These are phyloP conservation scores for Orbilia brochopaga DNA, from an alignment of 2,329 filamentous ascomycete genomes.

Conservation along the genomic window DNA sequence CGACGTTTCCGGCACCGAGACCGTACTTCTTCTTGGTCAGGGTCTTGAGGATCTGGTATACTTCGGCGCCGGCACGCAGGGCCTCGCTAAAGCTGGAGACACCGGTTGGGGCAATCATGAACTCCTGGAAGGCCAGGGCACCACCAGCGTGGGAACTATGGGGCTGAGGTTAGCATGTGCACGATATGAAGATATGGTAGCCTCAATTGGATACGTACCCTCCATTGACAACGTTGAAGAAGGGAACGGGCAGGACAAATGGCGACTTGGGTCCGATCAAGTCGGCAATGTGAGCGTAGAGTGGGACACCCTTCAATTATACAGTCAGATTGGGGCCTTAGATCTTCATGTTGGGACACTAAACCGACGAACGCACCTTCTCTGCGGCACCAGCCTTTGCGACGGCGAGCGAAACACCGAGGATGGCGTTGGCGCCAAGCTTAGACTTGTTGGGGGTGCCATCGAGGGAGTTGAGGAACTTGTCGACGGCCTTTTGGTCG, in stretches of 20 bases:
- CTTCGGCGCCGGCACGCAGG: constrained; percentile 93
- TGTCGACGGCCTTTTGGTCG: constrained; percentile 82
- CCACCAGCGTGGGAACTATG: constrained; percentile 92
- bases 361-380: constrained; percentile 65
- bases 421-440: constrained; percentile 85
- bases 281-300: constrained; percentile 87
- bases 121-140: constrained; percentile 92
- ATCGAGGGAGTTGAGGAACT: constrained; percentile 84
- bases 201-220: constrained; percentile 53
- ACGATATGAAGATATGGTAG: constrained; percentile 13
- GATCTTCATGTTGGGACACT: background rate
- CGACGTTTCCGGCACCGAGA: constrained; percentile 97
- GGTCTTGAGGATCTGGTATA: constrained; percentile 96
- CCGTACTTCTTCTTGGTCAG: constrained; percentile 99
- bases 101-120: constrained; percentile 87
- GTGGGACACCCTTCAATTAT: constrained; percentile 69
- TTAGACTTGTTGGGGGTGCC: constrained; percentile 85
- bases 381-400: constrained; percentile 88
- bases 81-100: constrained; percentile 93
- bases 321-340: background rate
- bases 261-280: constrained; percentile 89
- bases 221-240: constrained; percentile 93
- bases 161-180: constrained; percentile 40
- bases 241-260: constrained; percentile 86
- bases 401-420: constrained; percentile 81